Conservation (phyloP, 2,329 filamentous ascomycete genomes). For the Furcasterigmium furcatum region DNA sequence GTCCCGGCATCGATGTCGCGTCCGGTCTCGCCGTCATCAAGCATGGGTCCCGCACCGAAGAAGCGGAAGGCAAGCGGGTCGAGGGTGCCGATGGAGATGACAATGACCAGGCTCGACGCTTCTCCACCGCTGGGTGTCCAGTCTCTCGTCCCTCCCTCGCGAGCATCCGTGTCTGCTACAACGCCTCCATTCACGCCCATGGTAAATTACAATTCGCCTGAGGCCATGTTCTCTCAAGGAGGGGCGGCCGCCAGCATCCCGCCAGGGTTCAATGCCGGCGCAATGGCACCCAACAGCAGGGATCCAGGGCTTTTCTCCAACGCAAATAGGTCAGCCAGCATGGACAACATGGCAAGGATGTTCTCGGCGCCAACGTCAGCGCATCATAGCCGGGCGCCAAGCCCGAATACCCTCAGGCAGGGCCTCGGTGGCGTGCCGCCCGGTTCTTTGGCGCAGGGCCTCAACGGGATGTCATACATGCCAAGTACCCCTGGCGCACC, state of each 20-base stretch:
- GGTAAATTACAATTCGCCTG: constrained; percentile 35
- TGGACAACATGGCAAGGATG: constrained; percentile 64
- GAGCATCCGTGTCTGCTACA: constrained; percentile 25
- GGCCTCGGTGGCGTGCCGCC: constrained; percentile 29
- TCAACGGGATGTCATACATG: constrained; percentile 47
- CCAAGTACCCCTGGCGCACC: neutral
- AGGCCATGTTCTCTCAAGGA: constrained; percentile 25
- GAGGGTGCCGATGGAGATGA: constrained; percentile 69
- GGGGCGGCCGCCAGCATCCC: constrained; percentile 14
- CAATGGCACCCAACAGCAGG: constrained; percentile 64
- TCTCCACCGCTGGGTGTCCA: constrained; percentile 35
- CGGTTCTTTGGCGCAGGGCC: constrained; percentile 23
- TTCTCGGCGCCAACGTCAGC: constrained; percentile 71
- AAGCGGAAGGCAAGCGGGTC: constrained; percentile 76
- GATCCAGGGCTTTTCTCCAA: constrained; percentile 55
- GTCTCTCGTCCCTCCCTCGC: constrained; percentile 26
- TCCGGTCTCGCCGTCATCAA: constrained; percentile 66
- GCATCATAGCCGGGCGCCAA: constrained; percentile 75
- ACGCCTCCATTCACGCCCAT: constrained; percentile 54
- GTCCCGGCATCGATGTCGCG: constrained; percentile 51
- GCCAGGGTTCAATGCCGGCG: constrained; percentile 46
- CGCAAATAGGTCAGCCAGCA: constrained; percentile 55
- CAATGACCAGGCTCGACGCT: constrained; percentile 80
- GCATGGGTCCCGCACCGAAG: constrained; percentile 62
- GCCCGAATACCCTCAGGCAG: constrained; percentile 56